Conservation (phyloP, 805 yeast species). For the Lipomyces sp. region DNA sequence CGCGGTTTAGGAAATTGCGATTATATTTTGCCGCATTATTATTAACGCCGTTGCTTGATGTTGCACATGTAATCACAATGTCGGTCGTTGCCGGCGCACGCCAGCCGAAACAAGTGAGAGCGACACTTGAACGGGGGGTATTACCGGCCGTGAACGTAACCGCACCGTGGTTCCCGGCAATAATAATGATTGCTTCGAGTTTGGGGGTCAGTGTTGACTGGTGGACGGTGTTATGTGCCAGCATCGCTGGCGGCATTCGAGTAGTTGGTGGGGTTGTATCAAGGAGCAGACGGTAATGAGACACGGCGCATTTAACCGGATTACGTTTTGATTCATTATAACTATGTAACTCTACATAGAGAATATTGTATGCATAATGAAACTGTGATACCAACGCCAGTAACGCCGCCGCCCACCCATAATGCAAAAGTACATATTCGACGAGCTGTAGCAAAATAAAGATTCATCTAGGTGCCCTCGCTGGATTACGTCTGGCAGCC, state of each 20-base stretch:
- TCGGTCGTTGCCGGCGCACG: slow-evolving; percentile 21
- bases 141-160: slow-evolving; percentile 16
- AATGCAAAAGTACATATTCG: neutral
- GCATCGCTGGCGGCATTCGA: slow-evolving; percentile 11
- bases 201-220: slow-evolving; percentile 5
- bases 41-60: slow-evolving; percentile 12
- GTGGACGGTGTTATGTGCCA: slow-evolving; percentile 17
- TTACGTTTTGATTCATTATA: neutral
- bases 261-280: slow-evolving; percentile 15
- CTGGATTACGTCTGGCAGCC: neutral
- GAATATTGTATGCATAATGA: neutral
- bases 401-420: neutral
- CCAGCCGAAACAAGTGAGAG: slow-evolving; percentile 9
- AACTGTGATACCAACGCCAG: neutral
- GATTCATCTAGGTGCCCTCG: slow-evolving; percentile 5
- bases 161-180: slow-evolving; percentile 18
- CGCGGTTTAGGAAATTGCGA: slow-evolving; percentile 7
- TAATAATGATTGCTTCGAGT: slow-evolving; percentile 10
- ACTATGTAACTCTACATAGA: neutral
- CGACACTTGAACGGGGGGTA: slow-evolving; percentile 15
- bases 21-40: slow-evolving; percentile 13
- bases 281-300: neutral
- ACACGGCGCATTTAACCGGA: neutral
- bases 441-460: too few species aligned
- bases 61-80: slow-evolving; percentile 16